Evolutionary conservation across 2,329 filamentous ascomycete genomes (phyloP).

Genomic region (Colletotrichum navitas): DNA sequence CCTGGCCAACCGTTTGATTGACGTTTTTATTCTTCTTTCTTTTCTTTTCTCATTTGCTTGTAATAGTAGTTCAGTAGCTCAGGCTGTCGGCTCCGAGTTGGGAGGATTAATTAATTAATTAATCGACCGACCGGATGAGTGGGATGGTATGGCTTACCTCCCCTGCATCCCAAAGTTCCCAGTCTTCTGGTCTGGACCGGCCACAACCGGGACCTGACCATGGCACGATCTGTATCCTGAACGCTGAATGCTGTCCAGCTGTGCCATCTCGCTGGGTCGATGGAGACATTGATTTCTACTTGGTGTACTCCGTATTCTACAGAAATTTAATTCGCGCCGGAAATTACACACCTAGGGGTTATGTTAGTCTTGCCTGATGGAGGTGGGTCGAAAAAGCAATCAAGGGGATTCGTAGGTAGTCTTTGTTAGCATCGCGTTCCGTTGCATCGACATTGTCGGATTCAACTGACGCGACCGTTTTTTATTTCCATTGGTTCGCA

Average conservation of each 20-base stretch:
- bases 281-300: neutral
- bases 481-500: no score
- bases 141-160: neutral
- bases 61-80: neutral
- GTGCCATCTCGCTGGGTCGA: conserved; percentile 7
- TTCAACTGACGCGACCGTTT: no score
- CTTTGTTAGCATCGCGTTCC: neutral
- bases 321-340: conserved; percentile 39
- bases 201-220: neutral
- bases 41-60: neutral
- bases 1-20: neutral
- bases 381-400: neutral
- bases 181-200: neutral
- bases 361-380: conserved; percentile 30
- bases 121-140: neutral
- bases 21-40: neutral
- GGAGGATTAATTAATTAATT: no score
- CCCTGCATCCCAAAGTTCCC: neutral
- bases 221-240: neutral
- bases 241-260: neutral
- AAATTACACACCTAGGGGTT: conserved; percentile 27
- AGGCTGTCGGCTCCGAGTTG: neutral
- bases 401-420: conserved; percentile 22
- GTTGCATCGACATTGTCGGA: no score
- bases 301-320: conserved; percentile 24